Evolutionary conservation across 2,329 filamentous ascomycete genomes (phyloP), one percentile per base, ranked within the genome.

Genomic region (Albophoma yamanashiensis): DNA sequence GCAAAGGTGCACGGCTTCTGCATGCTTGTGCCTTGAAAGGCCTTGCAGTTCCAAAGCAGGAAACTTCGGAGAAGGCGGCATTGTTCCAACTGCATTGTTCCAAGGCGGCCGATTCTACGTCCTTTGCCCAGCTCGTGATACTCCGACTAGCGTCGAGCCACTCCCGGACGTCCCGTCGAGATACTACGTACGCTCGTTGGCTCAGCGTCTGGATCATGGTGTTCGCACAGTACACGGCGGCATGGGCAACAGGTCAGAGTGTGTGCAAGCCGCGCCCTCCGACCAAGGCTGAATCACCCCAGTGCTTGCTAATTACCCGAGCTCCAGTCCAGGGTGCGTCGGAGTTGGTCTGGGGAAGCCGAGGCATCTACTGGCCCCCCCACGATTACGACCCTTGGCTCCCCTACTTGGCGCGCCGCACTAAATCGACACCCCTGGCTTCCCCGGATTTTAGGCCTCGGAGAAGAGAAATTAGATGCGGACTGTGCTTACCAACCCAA

Each of bases 401-500:
- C 3, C 36, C 36, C 45, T 53, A n/a, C 65, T 66, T 60, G 64
- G 68, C 58, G 67, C 66, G 27, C 67, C 69, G 66, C 67, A 68
- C 70, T 64, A 67, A 60, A 57, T 59, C 55, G 62, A 63, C 61
- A 69, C 67, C 69, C 70, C 68, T 70, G 70, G 53, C 64, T 72
- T 71, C 70, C 70, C 70, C 70, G 65, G 70, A 71, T 70, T 72
- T 65, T 68, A 50, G 58, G 63, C 22, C 20, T 55, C 12, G 27
- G 39, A 31, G 39, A 27, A 45, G 38, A 40, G 34, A 50, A 45
- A 55, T 34, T 25, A 42, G 38, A 52, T 25, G n/a, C 53, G 34
- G 31, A 39, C 53, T 39, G 20, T 56, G 55, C 55, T 42, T 42
- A 20, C 25, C 38, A 3, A 40, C 39, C 15, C 25, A 50, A 20